Percentiles rank a stretch among this genome's conserved stretches.
phyloP scores from a whole-genome alignment of 352 stramenopile genomes.

The Phytophthora lateralis region DNA sequence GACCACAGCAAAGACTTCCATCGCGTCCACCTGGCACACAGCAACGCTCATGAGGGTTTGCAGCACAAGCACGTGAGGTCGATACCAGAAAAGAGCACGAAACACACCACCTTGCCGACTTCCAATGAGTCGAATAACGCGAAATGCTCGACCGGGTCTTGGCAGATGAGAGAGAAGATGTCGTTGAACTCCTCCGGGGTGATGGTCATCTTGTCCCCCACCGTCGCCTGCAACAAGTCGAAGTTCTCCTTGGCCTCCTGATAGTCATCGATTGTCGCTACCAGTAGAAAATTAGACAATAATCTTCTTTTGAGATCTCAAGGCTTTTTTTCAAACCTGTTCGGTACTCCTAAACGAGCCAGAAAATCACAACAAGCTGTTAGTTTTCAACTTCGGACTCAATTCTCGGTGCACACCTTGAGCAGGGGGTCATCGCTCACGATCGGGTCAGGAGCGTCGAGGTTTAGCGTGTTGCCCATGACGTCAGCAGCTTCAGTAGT shows the following conservation, averaged over 20 bases:
- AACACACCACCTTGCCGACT: slow-evolving; percentile 52
- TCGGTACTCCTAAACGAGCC: slow-evolving; percentile 18
- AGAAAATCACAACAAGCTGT: neutral
- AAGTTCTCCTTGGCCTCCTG: slow-evolving; percentile 63
- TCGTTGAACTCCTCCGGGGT: slow-evolving; percentile 77
- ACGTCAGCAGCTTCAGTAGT: neutral
- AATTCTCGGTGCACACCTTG: slow-evolving; percentile 29
- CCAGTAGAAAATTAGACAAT: neutral
- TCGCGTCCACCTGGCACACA: slow-evolving; percentile 61
- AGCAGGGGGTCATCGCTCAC: slow-evolving; percentile 52
- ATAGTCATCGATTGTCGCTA: slow-evolving; percentile 47
- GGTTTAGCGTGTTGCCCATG: slow-evolving; percentile 54
- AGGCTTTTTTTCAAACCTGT: slow-evolving; percentile 6
- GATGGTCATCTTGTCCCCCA: slow-evolving; percentile 82
- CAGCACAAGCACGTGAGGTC: neutral
- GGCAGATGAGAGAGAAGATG: slow-evolving; percentile 78
- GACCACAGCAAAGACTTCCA: slow-evolving; percentile 78
- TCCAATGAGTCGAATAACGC: slow-evolving; percentile 68
- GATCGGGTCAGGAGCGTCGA: slow-evolving; percentile 38
- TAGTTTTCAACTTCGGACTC: neutral
- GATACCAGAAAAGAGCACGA: slow-evolving; percentile 1
- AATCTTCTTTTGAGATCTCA: neutral
- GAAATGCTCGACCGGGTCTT: slow-evolving; percentile 73
- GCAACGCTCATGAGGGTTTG: neutral
- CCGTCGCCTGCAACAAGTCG: slow-evolving; percentile 56